These are phyloP conservation scores for Gremmenia infestans DNA, from an alignment of 2,329 filamentous ascomycete species.

Conservation along the genomic window DNA sequence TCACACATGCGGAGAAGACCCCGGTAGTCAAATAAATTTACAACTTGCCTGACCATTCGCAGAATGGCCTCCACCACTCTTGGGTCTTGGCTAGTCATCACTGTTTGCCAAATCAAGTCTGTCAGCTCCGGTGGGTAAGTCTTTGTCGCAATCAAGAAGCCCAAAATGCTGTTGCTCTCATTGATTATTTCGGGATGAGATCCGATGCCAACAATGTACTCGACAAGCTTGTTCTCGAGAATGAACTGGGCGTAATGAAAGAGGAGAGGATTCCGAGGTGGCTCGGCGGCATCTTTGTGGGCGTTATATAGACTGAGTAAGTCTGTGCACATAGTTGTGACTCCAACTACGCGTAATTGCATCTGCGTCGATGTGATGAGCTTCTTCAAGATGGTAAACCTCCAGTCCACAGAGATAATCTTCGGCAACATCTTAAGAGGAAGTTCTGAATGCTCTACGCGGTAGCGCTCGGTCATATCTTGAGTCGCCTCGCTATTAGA, in stretches of 20 bases:
- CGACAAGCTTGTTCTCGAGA: constrained; percentile 64
- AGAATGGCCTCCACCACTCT: constrained; percentile 78
- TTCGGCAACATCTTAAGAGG: constrained; percentile 37
- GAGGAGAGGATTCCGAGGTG: constrained; percentile 48
- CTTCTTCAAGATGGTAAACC: constrained; percentile 61
- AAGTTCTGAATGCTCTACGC: constrained; percentile 30
- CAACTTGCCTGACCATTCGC: constrained; percentile 52
- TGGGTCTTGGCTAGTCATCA: constrained; percentile 76
- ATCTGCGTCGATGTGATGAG: constrained; percentile 82
- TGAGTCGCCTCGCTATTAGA: constrained; percentile 15
- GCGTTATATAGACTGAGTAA: constrained; percentile 63
- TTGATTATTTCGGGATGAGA: constrained; percentile 88
- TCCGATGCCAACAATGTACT: constrained; percentile 84
- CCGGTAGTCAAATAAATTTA: constrained; percentile 43
- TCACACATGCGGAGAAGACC: constrained; percentile 61
- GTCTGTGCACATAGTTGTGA: constrained; percentile 66
- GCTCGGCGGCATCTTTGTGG: constrained; percentile 34
- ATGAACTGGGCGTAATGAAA: constrained; percentile 66
- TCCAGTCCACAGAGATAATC: constrained; percentile 60
- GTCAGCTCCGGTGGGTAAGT: constrained; percentile 69
- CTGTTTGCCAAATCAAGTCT: constrained; percentile 78
- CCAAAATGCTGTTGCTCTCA: constrained; percentile 76
- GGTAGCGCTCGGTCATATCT: constrained; percentile 18
- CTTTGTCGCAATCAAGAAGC: constrained; percentile 76
- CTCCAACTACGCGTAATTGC: constrained; percentile 78